Percentiles rank a stretch among this genome's conserved stretches.
These are phyloP conservation scores for Colletotrichum phormii DNA, from an alignment of 2,329 filamentous ascomycete species.

Conservation along the genomic window DNA sequence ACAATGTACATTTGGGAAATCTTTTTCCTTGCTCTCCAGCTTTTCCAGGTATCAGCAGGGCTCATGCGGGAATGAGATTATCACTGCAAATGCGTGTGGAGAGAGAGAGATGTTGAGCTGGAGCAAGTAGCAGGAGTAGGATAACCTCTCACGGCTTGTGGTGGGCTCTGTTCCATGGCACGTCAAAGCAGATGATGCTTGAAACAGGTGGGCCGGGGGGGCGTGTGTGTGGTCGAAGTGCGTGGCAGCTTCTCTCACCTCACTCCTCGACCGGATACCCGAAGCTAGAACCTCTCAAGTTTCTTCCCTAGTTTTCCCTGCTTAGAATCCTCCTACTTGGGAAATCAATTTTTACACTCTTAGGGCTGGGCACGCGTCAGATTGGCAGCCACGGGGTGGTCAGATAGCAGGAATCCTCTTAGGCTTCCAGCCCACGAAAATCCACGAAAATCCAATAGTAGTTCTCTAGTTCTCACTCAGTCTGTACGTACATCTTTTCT, in stretches of 20 bases:
- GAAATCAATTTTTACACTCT: background rate
- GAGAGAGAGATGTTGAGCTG: background rate
- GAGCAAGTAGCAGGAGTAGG: background rate
- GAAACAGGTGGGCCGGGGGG: slow-evolving; percentile 33
- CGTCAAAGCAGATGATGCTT: slow-evolving; percentile 35
- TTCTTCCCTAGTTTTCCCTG: background rate
- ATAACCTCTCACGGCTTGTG: background rate
- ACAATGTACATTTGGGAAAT: background rate
- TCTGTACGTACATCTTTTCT: background rate
- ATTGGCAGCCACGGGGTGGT: slow-evolving; percentile 9
- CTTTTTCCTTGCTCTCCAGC: background rate
- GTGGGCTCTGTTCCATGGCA: slow-evolving; percentile 26
- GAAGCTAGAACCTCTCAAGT: slow-evolving; percentile 7
- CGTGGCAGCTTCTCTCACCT: slow-evolving; percentile 29
- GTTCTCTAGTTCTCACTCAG: background rate
- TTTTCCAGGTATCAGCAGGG: background rate
- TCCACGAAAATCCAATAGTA: background rate
- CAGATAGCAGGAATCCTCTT: slow-evolving; percentile 13
- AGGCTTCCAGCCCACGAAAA: slow-evolving; percentile 10
- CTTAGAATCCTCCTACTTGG: background rate
- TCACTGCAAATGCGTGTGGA: background rate
- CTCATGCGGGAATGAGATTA: background rate
- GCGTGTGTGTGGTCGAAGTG: slow-evolving; percentile 5
- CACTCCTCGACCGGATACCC: slow-evolving; percentile 16
- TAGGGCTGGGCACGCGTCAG: slow-evolving; percentile 33